Conservation (phyloP, 2,329 filamentous ascomycete species). For the Chaetomium olivaceum region DNA sequence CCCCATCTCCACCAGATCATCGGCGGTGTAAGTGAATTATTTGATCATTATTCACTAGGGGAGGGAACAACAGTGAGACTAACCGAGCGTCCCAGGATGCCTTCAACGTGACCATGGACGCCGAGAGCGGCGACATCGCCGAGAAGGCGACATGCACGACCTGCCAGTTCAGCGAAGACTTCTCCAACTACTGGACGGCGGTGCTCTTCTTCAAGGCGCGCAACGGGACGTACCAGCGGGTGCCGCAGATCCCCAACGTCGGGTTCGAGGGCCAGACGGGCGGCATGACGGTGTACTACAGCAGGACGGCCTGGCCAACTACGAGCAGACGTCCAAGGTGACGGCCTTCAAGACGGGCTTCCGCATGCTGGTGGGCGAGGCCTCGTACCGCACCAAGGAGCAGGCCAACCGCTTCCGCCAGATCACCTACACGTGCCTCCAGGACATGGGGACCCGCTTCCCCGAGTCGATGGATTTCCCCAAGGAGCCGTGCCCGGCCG, state of each 20-base stretch:
- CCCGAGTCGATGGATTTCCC: constrained; percentile 42
- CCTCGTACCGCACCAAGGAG: constrained; percentile 38
- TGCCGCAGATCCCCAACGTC: constrained; percentile 37
- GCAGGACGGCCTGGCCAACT: constrained; percentile 35
- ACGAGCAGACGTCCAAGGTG: constrained; percentile 39
- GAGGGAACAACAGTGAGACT: background rate
- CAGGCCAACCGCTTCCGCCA: constrained; percentile 43
- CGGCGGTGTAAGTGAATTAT: constrained; percentile 28
- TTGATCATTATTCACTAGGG: background rate
- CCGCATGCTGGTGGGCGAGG: constrained; percentile 48
- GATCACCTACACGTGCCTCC: constrained; percentile 47
- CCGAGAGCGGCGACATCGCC: constrained; percentile 31
- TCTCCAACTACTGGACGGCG: constrained; percentile 37
- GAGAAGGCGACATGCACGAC: constrained; percentile 36
- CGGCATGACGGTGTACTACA: constrained; percentile 42
- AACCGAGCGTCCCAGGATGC: constrained; percentile 36
- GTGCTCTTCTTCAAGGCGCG: constrained; percentile 31
- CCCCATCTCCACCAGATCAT: constrained; percentile 34
- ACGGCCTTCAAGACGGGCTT: constrained; percentile 50
- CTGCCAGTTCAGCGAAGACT: constrained; percentile 36
- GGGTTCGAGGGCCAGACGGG: constrained; percentile 38
- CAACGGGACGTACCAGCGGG: constrained; percentile 30
- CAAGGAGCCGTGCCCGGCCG: constrained; percentile 37
- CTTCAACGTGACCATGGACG: constrained; percentile 44
- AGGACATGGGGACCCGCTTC: constrained; percentile 41